Percentiles rank a stretch among this genome's conserved stretches.
Evolutionary conservation across 1,284 basidiomycete genomes (phyloP).

Genomic region (Cutaneotrichosporon sp.): DNA sequence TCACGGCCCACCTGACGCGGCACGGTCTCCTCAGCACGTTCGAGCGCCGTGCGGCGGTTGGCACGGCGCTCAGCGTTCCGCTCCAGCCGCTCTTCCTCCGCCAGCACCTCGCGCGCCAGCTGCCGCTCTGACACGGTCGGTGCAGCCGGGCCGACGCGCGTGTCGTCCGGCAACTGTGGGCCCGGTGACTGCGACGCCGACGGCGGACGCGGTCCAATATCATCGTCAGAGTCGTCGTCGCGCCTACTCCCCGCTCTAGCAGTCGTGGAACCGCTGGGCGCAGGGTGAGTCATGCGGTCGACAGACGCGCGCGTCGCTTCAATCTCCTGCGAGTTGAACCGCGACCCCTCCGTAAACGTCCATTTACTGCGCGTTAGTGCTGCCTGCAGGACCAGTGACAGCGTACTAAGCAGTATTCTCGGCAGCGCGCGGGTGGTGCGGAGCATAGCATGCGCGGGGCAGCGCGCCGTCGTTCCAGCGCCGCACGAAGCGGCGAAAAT

Average conservation of each 20-base stretch:
- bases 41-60: constrained; percentile 18
- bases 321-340: constrained; percentile 23
- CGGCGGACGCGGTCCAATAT: background rate
- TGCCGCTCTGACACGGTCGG: constrained; percentile 37
- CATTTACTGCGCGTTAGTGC: constrained; percentile 29
- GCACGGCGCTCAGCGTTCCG: constrained; percentile 27
- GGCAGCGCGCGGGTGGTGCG: constrained; percentile 22
- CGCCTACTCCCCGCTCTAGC: background rate
- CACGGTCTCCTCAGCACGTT: constrained; percentile 39
- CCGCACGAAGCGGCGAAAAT: constrained; percentile 46
- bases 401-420: constrained; percentile 37
- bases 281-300: constrained; percentile 13
- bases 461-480: constrained; percentile 47
- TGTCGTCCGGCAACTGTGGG: constrained; percentile 1
- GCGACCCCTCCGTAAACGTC: constrained; percentile 33
- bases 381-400: background rate
- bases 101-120: constrained; percentile 33
- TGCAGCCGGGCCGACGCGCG: constrained; percentile 21
- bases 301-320: constrained; percentile 13
- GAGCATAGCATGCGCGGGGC: constrained; percentile 28
- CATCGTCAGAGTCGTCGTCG: constrained; percentile 4
- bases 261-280: background rate
- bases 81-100: constrained; percentile 16
- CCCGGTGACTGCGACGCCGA: constrained; percentile 8
- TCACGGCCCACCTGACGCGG: constrained; percentile 38